Percentiles rank a stretch among this genome's conserved stretches.
phyloP scores from a whole-genome alignment of 225 moss, liverwort and hornwort genomes.

The Sphagnum contortum region DNA sequence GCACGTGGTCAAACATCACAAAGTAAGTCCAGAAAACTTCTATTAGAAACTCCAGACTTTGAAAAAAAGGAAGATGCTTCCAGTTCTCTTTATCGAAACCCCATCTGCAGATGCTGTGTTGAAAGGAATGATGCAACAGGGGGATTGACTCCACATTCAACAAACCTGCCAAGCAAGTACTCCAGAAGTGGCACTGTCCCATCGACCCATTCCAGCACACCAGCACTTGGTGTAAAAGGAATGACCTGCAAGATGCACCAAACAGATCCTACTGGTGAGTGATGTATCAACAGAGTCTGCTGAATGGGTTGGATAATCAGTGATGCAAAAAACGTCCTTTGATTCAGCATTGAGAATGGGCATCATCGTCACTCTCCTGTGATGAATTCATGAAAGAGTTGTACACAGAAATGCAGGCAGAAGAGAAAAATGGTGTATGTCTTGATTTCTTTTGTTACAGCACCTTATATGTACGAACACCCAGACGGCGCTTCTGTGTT shows the following conservation, averaged over 20 bases:
- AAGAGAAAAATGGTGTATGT: no score
- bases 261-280: not conserved
- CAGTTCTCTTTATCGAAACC: no score
- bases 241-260: conserved; percentile 46
- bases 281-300: not conserved
- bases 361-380: no score
- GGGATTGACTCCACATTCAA: not conserved
- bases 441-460: no score
- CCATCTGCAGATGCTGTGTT: no score
- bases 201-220: conserved; percentile 97
- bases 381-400: not conserved
- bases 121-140: conserved; percentile 5
- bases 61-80: no score
- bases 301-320: no score
- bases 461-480: conserved; percentile 93
- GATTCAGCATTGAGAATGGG: no score
- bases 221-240: conserved; percentile 97
- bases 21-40: not conserved
- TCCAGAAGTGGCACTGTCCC: conserved; percentile 89
- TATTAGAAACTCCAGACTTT: no score
- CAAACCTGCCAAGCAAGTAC: conserved; percentile 81
- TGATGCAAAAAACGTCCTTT: no score
- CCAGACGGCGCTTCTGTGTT: conserved; percentile 70
- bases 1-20: conserved; percentile 10
- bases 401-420: not conserved